Base-by-base conservation (phyloP, 2,329 filamentous ascomycete species). In the Rutstroemia sp. region DNA sequence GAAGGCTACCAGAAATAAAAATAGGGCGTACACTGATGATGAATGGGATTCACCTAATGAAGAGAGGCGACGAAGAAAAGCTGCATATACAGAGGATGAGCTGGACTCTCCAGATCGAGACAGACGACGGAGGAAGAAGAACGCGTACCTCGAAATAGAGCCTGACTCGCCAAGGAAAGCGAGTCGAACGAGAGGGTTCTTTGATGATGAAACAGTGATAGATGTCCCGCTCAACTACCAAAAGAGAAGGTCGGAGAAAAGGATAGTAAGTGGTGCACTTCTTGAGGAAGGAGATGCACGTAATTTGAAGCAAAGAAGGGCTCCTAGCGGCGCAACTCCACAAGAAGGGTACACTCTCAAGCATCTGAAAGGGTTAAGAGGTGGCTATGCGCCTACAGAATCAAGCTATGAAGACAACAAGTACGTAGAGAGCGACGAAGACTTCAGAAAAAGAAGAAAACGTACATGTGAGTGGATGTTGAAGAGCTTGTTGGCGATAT, bases 211-310 rank as follows among this genome's bases (percentile, higher is more conserved):
- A 62, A 49, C 51, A 58, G 48, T 68, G 61, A 58, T 55, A 59
- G 47, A 51, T 18, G 23, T 34, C 5, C 39, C 53, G 18, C 16
- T 61, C 49, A 64, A 61, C 55, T 46, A 65, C 52, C 68, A 68
- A 37, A 62, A 59, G 49, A 66, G 64, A 53, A 78, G 30, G 30
- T 9, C 30, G 30, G 30, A 77, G 66, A 77, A 77, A 56, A 75
- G 87, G 59, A 76, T 88, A n/a, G 84, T 87, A 19, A 90, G 86
- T 60, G 86, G 86, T 19, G 83, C 84, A 0, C 72, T 86, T 18
- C 73, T 87, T 63, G 87, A 90, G 66, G 86, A 90, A 68, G 86
- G 86, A 0, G 75, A 75, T 75, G 71, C 71, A 66, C 79, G 65
- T 74, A 78, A 65, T 69, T 74, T 66, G 72, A 71, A 64, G 59